A percentile compares a stretch with the other conserved stretches of the same genome.
Conservation (phyloP, 2,329 filamentous ascomycete genomes). For the Verticillium albo-atrum region DNA sequence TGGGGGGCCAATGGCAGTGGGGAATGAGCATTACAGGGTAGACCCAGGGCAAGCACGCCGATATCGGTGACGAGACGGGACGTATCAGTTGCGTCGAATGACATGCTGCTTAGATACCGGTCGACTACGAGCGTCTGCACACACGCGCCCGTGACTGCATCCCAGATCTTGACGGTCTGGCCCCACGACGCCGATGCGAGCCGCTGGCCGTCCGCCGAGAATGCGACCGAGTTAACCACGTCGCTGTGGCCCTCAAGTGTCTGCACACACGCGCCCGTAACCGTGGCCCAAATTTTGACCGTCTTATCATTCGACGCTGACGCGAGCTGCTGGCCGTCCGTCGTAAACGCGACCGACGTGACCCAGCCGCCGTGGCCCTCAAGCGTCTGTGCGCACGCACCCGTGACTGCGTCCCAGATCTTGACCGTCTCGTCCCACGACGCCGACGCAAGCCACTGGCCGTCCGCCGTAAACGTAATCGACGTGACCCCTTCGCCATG, state of each 20-base stretch:
- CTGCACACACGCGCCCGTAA: too few species aligned
- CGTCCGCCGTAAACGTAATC: conserved; percentile 14
- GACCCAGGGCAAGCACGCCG: neutral
- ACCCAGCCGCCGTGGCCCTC: too few species aligned
- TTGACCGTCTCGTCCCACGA: conserved; percentile 8
- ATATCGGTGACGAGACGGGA: neutral
- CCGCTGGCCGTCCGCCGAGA: conserved; percentile 1
- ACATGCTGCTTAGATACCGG: neutral
- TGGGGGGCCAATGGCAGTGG: neutral
- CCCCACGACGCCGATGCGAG: conserved; percentile 4
- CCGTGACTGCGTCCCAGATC: conserved; percentile 11
- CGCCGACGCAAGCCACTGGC: conserved; percentile 10
- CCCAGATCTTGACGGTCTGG: conserved; percentile 4
- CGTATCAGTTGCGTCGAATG: neutral
- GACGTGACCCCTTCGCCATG: conserved; percentile 8
- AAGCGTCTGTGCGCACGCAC: too few species aligned
- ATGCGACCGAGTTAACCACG: neutral
- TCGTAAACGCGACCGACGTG: too few species aligned
- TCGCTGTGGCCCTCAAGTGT: too few species aligned
- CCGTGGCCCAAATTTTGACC: too few species aligned
- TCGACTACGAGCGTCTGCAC: neutral
- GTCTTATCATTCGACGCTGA: too few species aligned
- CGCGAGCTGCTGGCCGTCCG: too few species aligned
- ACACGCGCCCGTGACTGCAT: neutral
- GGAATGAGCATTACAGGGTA: neutral